Percentiles rank a stretch among this genome's conserved stretches.
Evolutionary conservation across 208 protist genomes (phyloP).

Genomic region (Wallacemonas sp.): DNA sequence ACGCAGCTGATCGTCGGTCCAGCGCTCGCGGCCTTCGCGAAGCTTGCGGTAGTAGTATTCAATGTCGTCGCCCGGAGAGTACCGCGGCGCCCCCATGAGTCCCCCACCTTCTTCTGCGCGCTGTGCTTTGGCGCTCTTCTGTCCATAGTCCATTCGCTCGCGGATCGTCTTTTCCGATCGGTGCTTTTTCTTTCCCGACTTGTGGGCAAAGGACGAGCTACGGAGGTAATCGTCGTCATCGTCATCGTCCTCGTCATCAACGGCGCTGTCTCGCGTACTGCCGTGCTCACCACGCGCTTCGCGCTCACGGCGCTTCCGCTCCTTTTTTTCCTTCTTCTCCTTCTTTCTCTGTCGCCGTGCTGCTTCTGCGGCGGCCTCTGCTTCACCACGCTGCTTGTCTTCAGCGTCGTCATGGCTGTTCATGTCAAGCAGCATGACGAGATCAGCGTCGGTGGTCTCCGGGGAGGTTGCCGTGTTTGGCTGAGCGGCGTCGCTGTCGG

Average conservation of each 20-base stretch:
- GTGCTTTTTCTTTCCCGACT: slow-evolving; percentile 14
- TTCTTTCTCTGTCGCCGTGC: slow-evolving; percentile 2
- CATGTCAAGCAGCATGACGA: background rate
- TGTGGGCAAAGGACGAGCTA: slow-evolving; percentile 12
- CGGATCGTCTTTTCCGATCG: background rate
- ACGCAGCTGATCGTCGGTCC: slow-evolving; percentile 23
- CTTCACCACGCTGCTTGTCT: background rate
- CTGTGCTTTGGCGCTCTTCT: slow-evolving; percentile 10
- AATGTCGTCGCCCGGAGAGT: slow-evolving; percentile 22
- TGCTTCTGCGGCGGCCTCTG: background rate
- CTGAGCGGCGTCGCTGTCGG: background rate
- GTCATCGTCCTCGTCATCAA: slow-evolving; percentile 12
- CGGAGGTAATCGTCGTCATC: background rate
- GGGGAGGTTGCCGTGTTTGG: background rate
- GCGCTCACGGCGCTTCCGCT: slow-evolving; percentile 12
- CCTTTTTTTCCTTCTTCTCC: slow-evolving; percentile 18
- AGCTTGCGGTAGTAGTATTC: slow-evolving; percentile 39
- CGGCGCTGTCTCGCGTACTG: background rate
- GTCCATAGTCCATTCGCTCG: background rate
- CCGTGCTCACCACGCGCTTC: background rate
- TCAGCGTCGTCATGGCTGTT: background rate
- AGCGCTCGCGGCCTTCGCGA: slow-evolving; percentile 19
- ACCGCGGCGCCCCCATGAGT: slow-evolving; percentile 2
- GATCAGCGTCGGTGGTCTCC: background rate
- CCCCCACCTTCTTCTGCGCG: background rate